Base-by-base conservation (phyloP, 768 basidiomycete species). In the Amanita rimosa region DNA sequence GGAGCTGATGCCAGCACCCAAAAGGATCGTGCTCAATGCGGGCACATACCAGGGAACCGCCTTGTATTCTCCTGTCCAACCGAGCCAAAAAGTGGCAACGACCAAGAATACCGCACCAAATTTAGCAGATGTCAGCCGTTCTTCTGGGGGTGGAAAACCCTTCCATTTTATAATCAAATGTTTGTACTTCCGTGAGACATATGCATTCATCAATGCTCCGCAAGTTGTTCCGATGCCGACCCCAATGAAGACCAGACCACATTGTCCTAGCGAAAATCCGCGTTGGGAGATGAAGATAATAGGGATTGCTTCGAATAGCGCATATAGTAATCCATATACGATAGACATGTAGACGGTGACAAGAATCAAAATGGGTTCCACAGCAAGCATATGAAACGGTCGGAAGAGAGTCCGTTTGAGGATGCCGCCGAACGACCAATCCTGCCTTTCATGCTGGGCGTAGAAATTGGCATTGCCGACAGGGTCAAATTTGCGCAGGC, bases 71-170 rank as follows among this genome's bases (percentile, higher is more conserved):
- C 78, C 78, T 0, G 74, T 73, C 79, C 79, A 81, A 1, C 74
- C 78, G 37, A 86, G 71, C 82, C 81, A 83, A 63, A 87, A 84
- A 53, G 78, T 73, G 5, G 76, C 72, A 17, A 75, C 43, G 16
- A 77, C 70, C 24, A 84, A 68, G 11, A 72, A 53, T 1, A 80
- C 79, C 1, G 73, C 72, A 17, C 71, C 72, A 41, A 81, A 56
- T 71, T 84, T 78, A 0, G 69, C 78, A 2, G 70, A 62, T 33
- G 60, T 67, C 11, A 85, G 63, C 39, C 83, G 67, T 44, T 76
- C 66, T 59, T 87, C 84, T 2, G 84, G 79, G 4, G 83, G 82
- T 1, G 60, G 78, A 64, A 67, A 73, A 57, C 68, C 80, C 59
- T 27, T 69, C 73, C 61, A 75, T 52, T 64, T 76, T 60, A 52